Conservation (phyloP, 257 asterid genomes). For the Coffea canephora region DNA sequence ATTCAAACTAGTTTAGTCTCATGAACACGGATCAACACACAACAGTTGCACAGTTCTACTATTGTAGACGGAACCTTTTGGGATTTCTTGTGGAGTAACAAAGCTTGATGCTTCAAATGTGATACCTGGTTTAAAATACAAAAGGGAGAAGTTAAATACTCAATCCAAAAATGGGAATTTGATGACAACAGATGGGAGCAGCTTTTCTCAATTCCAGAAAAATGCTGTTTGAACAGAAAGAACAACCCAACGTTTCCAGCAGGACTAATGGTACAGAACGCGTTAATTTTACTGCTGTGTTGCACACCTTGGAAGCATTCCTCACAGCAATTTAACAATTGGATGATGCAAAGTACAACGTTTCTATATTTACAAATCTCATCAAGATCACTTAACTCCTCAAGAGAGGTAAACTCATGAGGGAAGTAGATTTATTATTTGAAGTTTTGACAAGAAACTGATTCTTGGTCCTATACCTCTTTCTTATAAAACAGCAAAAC, state of each 20-base stretch:
- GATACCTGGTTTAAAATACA: slow-evolving; percentile 50
- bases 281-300: neutral
- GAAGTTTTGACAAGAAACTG: neutral
- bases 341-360: too few species aligned
- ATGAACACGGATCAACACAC: neutral
- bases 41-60: neutral
- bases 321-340: neutral
- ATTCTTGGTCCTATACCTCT: neutral
- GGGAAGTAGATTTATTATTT: too few species aligned
- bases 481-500: too few species aligned
- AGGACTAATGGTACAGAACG: neutral
- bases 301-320: neutral
- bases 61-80: slow-evolving; percentile 44
- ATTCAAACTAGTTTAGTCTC: neutral
- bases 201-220: neutral
- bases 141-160: slow-evolving; percentile 1
- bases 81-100: slow-evolving; percentile 55
- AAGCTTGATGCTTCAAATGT: slow-evolving; percentile 61
- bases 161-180: neutral
- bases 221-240: neutral
- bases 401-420: too few species aligned
- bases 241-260: neutral
- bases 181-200: neutral
- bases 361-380: neutral
- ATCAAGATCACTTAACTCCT: neutral